Evolutionary conservation across 2,329 filamentous ascomycete genomes (phyloP), one percentile per base, ranked within the genome.

Genomic region (Colletotrichum sp.): DNA sequence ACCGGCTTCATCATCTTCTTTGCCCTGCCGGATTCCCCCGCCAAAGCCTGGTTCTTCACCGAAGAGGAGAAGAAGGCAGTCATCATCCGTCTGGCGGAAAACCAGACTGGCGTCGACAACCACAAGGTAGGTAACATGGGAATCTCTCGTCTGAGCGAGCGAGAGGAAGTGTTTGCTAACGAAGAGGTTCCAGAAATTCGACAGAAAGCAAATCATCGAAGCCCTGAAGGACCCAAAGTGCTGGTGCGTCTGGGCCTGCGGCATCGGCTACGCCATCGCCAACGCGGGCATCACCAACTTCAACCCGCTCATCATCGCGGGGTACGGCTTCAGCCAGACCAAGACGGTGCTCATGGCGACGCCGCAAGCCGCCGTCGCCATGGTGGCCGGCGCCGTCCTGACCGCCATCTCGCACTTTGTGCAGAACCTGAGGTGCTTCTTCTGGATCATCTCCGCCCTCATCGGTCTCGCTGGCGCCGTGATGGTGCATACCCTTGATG

Each of bases 61-160:
- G 89, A 93, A 66, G 88, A 92, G 60, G 95, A 96, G 78, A 91
- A 92, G 16, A 82, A 91, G 0, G 87, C 95, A 32, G 93, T 93
- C 0, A 86, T 96, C 32, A 94, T 95, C 78, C 89, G 95, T 1
- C 91, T 96, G 7, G 89, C 94, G 0, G 88, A 91, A 34, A 96
- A 96, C 79, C 92, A 95, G 81, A 95, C 95, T 74, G 95, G 95
- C 0, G 92, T 94, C 24, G 93, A 93, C 3, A 94, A 71, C 59
- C 66, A 92, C 77, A 92, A 92, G 78, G 76, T 77, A 69, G 26
- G 34, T n/a, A 2, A 21, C 44, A 52, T n/a, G 6, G n/a, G n/a
- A 52, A 13, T 21, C 13, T 21, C 36, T 24, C 2, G n/a, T 24
- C 44, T 52, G n/a, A 13, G 4, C n/a, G n/a, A 52, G 39, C 12